Evolutionary conservation across 768 basidiomycete genomes (phyloP), one percentile per base, ranked within the genome.

Genomic region (Melanogaster broomeanus): DNA sequence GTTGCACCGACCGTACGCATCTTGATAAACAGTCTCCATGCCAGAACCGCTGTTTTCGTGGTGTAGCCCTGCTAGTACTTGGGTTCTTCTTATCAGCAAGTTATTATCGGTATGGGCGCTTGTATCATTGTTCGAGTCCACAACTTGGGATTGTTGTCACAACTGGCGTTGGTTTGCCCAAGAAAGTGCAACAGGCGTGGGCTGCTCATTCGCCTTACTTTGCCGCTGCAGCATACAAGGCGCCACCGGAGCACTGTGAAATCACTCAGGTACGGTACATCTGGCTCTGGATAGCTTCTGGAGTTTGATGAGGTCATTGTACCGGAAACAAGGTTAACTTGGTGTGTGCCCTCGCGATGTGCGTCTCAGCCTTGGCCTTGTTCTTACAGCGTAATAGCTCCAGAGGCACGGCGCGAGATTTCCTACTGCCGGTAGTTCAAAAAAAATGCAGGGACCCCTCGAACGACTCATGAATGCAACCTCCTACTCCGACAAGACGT

Each of bases 401-500:
- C 86, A 92, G 68, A 76, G 91, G 11, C 91, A 94, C 61, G 90
- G 90, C 3, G 82, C 88, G 1, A 81, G 91, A 28, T 92, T 77
- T 59, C 91, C 91, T 0, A 92, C 90, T 0, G 57, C 62, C 0
- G 73, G 75, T 2, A 76, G 80, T 11, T 64, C 75, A 2, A 57
- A 60, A 10, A 49, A 54, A 25, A 87, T 88, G 9, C 55, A 66
- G 16, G 53, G 61, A 4, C 76, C 85, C 0, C 59, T 93, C 9
- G 52, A 62, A 6, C 87, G 86, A 55, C 71, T 93, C 1, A 62
- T 80, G 51, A 60, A 73, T 0, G 85, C 75, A 9, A 60, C 67
- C 0, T 58, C 68, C 2, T 83, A 77, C 61, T 66, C 64, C 0
- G 79, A 83, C 44, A 63, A 72, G 3, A 60, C 66, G 5, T 70